A percentile compares a stretch with the other conserved stretches of the same genome.
Evolutionary conservation across 768 basidiomycete species (phyloP).

Genomic region (Russula vinacea): DNA sequence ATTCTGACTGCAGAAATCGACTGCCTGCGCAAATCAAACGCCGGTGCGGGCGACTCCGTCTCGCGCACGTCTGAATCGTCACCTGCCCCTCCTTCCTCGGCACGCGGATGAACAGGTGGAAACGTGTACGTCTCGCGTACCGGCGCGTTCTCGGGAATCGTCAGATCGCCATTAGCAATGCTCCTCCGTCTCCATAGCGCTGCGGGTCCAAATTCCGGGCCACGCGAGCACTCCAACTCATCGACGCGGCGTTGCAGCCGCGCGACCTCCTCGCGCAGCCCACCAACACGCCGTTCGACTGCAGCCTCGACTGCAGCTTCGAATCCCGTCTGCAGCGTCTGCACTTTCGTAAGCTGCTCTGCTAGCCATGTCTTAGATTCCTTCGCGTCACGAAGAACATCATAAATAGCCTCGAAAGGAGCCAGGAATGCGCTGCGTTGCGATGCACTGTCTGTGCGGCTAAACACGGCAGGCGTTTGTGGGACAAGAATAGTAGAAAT

Average conservation of each 20-base stretch:
- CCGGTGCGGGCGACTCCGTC: conserved; percentile 46
- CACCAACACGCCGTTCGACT: conserved; percentile 58
- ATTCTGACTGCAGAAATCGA: conserved; percentile 50
- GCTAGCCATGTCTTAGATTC: conserved; percentile 74
- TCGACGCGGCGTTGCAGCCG: conserved; percentile 61
- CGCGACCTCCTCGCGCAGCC: conserved; percentile 59
- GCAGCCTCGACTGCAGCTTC: conserved; percentile 55
- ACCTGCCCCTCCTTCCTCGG: conserved; percentile 9
- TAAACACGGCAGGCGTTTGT: conserved; percentile 64
- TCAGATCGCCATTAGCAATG: conserved; percentile 26
- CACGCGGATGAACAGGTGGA: conserved; percentile 23
- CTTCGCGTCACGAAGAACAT: conserved; percentile 75
- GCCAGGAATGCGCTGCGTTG: conserved; percentile 77
- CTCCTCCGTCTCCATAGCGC: conserved; percentile 31
- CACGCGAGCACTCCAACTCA: conserved; percentile 57
- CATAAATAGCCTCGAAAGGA: conserved; percentile 82
- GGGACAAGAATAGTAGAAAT: conserved; percentile 65
- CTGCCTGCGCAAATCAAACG: conserved; percentile 47
- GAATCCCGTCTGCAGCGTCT: conserved; percentile 52
- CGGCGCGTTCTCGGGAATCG: conserved; percentile 14
- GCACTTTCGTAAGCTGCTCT: conserved; percentile 68
- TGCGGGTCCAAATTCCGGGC: conserved; percentile 19
- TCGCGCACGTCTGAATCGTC: conserved; percentile 32
- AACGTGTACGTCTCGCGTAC: conserved; percentile 29
- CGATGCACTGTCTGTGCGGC: conserved; percentile 55